Base-by-base conservation (phyloP, 2,329 filamentous ascomycete genomes). In the Pyrenophora graminea region DNA sequence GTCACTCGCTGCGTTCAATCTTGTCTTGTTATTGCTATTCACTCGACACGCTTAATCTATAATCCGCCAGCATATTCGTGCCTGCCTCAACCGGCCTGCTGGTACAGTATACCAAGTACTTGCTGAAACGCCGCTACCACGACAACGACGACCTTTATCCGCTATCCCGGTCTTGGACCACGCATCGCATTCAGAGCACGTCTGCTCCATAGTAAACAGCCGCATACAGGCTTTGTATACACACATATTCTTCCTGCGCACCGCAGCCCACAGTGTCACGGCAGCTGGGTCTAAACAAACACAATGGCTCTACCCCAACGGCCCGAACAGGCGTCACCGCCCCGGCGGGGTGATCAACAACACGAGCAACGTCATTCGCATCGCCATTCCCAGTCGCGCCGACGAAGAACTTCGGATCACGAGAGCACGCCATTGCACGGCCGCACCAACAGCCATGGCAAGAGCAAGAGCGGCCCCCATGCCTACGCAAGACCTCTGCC, bases 361-460 rank as follows among this genome's bases (percentile, higher is more conserved):
- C 10, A 30, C 10, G 27, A 71, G 49, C 63, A 67, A 43, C 49
- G 49, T 15, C 64, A 78, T 66, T 78, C 83, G 51, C 90, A 89
- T 73, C 82, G 87, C 63, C 85, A 86, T 60, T 62, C 56, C 77
- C 85, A 39, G 84, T 83, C 50, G 66, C 71, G 38, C 74, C 76
- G 59, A 51, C 70, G 37, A 73, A 76, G 59, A 49, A 83, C 85
- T 40, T 81, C 82, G 50, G 90, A 95, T 69, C 77, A 89, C 64
- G 91, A 96, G 71, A 72, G 64, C 52, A 78, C 85, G 32, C 85
- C 83, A 48, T 71, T 71, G 15, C 76, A 78, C 60, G 68, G 75
- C 56, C 62, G 62, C 48, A 56, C 58, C 13, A 58, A 61, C 17
- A 73, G 72, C 56, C 76, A 73, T 53, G 70, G 72, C n/a, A 58